Evolutionary conservation across 306 rosid species (phyloP).

Genomic region (Citrullus amarus): DNA sequence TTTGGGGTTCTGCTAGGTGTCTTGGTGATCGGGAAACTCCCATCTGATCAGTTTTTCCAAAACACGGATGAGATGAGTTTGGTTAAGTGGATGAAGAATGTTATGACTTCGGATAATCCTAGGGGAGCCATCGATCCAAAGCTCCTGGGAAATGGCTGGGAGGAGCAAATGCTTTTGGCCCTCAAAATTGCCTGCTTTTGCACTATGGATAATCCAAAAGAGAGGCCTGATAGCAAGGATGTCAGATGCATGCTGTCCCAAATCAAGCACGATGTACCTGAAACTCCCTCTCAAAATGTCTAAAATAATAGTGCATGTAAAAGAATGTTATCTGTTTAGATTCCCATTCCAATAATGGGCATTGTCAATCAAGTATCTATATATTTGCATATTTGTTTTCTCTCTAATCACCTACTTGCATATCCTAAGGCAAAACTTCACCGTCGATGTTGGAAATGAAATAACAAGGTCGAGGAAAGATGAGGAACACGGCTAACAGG

Average conservation of each 20-base stretch:
- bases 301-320: background rate
- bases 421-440: background rate
- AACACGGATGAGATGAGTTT: constrained; percentile 54
- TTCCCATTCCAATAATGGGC: background rate
- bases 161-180: constrained; percentile 87
- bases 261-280: constrained; percentile 37
- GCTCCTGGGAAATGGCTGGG: constrained; percentile 54
- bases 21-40: constrained; percentile 67
- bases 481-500: background rate
- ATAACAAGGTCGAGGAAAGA: background rate
- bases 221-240: constrained; percentile 86
- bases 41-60: constrained; percentile 64
- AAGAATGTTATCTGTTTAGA: background rate
- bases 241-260: constrained; percentile 68
- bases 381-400: background rate
- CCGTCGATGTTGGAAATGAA: background rate
- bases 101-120: constrained; percentile 54
- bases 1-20: constrained; percentile 77
- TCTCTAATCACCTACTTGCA: background rate
- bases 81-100: constrained; percentile 73
- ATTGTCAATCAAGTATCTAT: background rate
- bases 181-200: constrained; percentile 87
- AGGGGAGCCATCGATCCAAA: constrained; percentile 39
- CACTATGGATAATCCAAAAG: constrained; percentile 67
- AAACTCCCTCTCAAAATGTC: background rate